These are phyloP conservation scores for Vitis amurensis DNA, from an alignment of 164 flowering plant species.

Conservation along the genomic window DNA sequence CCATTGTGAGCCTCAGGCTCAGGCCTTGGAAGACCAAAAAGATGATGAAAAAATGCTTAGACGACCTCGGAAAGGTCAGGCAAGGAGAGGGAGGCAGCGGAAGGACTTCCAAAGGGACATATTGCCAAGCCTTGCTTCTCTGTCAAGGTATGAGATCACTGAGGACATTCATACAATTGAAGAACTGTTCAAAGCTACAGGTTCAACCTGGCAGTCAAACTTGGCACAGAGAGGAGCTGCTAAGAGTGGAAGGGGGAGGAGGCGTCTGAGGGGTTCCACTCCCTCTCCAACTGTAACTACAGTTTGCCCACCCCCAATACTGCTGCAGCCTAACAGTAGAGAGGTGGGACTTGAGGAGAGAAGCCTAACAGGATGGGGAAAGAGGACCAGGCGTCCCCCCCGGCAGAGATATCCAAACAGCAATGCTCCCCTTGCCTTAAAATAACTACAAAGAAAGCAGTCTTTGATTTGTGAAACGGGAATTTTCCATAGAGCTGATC, in stretches of 20 bases:
- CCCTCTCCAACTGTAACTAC: constrained; percentile 1
- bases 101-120: constrained; percentile 54
- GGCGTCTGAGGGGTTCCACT: constrained; percentile 16
- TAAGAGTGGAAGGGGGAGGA: constrained; percentile 29
- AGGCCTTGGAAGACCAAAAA: constrained; percentile 4
- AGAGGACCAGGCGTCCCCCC: constrained; percentile 28
- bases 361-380: constrained; percentile 36
- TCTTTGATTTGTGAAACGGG: neutral
- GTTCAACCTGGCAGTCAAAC: constrained; percentile 30
- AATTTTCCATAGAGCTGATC: neutral
- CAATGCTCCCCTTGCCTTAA: constrained; percentile 1
- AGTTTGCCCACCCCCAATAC: constrained; percentile 3
- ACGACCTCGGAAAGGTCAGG: constrained; percentile 36
- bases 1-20: constrained; percentile 3
- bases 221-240: constrained; percentile 16
- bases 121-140: constrained; percentile 38
- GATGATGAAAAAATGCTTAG: constrained; percentile 10
- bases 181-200: constrained; percentile 33
- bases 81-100: constrained; percentile 39
- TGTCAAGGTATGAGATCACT: constrained; percentile 36
- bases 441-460: neutral
- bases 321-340: constrained; percentile 3
- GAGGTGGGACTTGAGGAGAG: constrained; percentile 24
- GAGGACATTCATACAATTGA: constrained; percentile 44
- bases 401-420: constrained; percentile 20